Evolutionary conservation across 441 rosid genomes (phyloP).

Genomic region (Euphorbia corollata): DNA sequence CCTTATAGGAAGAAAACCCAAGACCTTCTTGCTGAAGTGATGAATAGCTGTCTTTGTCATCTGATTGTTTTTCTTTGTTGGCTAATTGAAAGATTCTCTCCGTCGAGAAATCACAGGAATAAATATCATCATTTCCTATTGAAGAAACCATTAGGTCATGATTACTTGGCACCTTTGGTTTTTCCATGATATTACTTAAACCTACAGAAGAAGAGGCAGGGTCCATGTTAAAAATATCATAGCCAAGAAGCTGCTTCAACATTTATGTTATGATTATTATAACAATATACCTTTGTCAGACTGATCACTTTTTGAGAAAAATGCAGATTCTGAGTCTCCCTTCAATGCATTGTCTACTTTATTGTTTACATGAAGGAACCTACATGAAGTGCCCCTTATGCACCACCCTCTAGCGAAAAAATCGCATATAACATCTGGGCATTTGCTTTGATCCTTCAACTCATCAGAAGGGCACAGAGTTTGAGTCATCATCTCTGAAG

Average conservation of each 20-base stretch:
- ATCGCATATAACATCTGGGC: conserved; percentile 50
- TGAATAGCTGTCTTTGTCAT: conserved; percentile 24
- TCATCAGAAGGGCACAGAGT: conserved; percentile 35
- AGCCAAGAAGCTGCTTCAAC: conserved; percentile 19
- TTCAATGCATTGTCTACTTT: conserved; percentile 21
- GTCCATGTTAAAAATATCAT: conserved; percentile 25
- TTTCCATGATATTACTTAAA: conserved; percentile 20
- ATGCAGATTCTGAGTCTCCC: conserved; percentile 30
- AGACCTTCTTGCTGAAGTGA: conserved; percentile 27
- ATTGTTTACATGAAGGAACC: conserved; percentile 64
- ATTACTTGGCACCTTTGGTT: conserved; percentile 22
- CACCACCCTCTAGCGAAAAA: conserved; percentile 91
- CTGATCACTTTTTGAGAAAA: conserved; percentile 25
- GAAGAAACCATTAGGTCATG: conserved; percentile 25
- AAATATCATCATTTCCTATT: conserved; percentile 23
- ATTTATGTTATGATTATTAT: conserved; percentile 21
- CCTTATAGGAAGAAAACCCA: conserved; percentile 31
- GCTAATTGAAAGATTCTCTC: conserved; percentile 22
- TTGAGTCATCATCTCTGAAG: conserved; percentile 32
- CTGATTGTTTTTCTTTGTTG: conserved; percentile 27
- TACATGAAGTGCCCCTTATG: conserved; percentile 67
- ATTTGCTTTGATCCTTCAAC: conserved; percentile 37
- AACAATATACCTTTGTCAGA: conserved; percentile 47
- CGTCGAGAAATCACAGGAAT: conserved; percentile 26
- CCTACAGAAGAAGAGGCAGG: conserved; percentile 26